Evolutionary conservation across 2,329 filamentous ascomycete species (phyloP).

Genomic region (Fusarium neocosmosporiellum): DNA sequence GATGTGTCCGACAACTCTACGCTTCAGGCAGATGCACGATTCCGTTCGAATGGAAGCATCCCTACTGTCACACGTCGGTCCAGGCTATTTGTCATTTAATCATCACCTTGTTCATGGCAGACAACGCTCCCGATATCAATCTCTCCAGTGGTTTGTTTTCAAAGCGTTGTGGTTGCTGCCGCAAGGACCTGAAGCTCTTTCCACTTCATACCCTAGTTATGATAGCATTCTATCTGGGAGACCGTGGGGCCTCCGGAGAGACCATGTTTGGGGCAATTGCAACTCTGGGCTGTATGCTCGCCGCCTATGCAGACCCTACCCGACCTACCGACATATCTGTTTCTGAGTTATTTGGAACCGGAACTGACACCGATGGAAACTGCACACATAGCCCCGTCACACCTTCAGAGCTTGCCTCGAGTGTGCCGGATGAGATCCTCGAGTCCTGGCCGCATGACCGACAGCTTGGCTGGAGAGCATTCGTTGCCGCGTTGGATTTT

Average conservation of each 20-base stretch:
- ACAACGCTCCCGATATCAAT: not conserved
- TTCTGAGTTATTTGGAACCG: not conserved
- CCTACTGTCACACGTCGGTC: not conserved
- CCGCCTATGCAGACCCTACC: rapidly evolving
- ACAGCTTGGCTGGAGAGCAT: not conserved
- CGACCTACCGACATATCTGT: not conserved
- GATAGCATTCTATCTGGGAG: not conserved
- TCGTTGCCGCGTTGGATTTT: not conserved
- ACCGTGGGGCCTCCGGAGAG: not conserved
- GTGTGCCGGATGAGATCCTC: not conserved
- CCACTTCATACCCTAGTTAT: not conserved
- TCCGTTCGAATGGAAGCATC: not conserved
- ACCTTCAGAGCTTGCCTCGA: not conserved
- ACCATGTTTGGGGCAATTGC: not conserved
- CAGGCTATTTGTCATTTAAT: not conserved
- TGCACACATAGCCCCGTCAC: not conserved
- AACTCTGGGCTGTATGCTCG: not conserved
- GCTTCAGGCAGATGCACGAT: not conserved
- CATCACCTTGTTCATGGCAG: not conserved
- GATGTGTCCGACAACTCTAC: not conserved
- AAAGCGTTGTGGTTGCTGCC: not conserved
- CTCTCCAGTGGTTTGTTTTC: not conserved
- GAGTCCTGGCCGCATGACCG: not conserved
- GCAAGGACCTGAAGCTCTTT: not conserved
- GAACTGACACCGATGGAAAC: not conserved